Evolutionary conservation across 2,329 filamentous ascomycete genomes (phyloP), one percentile per base, ranked within the genome.

Genomic region (Stachybotrys chartarum): DNA sequence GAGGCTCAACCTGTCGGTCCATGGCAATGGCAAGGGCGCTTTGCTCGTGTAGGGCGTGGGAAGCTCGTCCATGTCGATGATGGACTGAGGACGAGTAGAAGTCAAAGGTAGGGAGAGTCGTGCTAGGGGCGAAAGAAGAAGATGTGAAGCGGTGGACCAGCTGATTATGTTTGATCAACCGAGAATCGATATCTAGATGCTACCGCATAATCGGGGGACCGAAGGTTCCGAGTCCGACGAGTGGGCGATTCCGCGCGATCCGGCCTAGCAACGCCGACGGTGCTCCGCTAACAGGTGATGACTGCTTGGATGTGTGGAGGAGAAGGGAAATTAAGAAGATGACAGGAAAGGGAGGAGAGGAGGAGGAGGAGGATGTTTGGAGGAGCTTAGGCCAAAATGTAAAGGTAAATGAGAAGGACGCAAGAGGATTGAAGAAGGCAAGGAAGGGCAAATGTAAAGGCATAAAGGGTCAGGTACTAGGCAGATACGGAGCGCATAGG

Each of bases 1-100:
- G 52, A 75, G 62, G 60, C 73, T 74, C 51, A 76, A 61, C 50
- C 72, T 71, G 50, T 73, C 71, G 35, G 71, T 71, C 65, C 71
- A 71, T 12, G 73, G 65, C 42, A 71, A 68, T 51, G 73, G 72
- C 18, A 72, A 68, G 63, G 72, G 70, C 52, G 72, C 70, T 66
- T 76, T 76, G 59, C 70, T 68, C 58, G 72, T 67, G 11, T 70
- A 58, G 51, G 72, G 62, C 45, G 66, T 68, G 55, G 69, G 56
- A 50, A 73, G 62, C 61, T 74, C 72, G 61, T 72, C 71, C 73
- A 75, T 75, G 5, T 10, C 14, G 35, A 42, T 14, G 35, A 42
- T 42, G 24, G 24, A 24, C 24, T 56, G 54, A 69, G 59, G 58
- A 48, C 24, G 56, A 59, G 32, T 45, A 42, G 35, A 42, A 42